A percentile compares a stretch with the other conserved stretches of the same genome.
phyloP scores from a whole-genome alignment of 192 early-diverging fungal species.

The Kickxella alabastrina region DNA sequence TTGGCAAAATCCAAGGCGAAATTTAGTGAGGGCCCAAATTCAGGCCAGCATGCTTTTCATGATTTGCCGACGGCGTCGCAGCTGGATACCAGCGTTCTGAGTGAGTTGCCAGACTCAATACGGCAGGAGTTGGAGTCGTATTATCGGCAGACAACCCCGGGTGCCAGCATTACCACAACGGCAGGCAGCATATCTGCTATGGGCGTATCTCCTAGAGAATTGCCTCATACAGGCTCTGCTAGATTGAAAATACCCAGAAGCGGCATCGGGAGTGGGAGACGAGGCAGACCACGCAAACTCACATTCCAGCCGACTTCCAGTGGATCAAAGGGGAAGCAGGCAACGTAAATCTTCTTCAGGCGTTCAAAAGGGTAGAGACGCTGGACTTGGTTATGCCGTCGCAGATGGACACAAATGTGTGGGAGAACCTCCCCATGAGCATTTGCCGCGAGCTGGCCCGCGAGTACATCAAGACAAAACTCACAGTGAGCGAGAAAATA shows the following conservation, averaged over 20 bases:
- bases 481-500: neutral
- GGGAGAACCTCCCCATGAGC: slow-evolving; percentile 20
- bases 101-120: slow-evolving; percentile 35
- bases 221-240: no score
- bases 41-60: neutral
- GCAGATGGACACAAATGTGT: slow-evolving; percentile 38
- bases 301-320: slow-evolving; percentile 1
- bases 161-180: neutral
- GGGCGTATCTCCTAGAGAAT: neutral
- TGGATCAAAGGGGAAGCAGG: neutral
- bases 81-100: slow-evolving; percentile 28
- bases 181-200: neutral
- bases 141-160: slow-evolving; percentile 7
- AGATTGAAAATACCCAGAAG: no score
- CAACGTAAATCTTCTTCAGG: slow-evolving; percentile 19
- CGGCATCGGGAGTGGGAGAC: neutral
- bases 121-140: slow-evolving; percentile 26
- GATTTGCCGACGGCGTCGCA: slow-evolving; percentile 40
- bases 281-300: slow-evolving; percentile 31
- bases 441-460: slow-evolving; percentile 39
- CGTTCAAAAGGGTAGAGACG: slow-evolving; percentile 26
- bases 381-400: slow-evolving; percentile 42
- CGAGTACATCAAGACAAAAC: slow-evolving; percentile 25
- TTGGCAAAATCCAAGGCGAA: slow-evolving; percentile 15
- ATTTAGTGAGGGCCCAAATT: neutral